These are phyloP conservation scores for Berkeleyomyces rouxiae DNA, from an alignment of 2,329 filamentous ascomycete genomes.

Conservation along the genomic window DNA sequence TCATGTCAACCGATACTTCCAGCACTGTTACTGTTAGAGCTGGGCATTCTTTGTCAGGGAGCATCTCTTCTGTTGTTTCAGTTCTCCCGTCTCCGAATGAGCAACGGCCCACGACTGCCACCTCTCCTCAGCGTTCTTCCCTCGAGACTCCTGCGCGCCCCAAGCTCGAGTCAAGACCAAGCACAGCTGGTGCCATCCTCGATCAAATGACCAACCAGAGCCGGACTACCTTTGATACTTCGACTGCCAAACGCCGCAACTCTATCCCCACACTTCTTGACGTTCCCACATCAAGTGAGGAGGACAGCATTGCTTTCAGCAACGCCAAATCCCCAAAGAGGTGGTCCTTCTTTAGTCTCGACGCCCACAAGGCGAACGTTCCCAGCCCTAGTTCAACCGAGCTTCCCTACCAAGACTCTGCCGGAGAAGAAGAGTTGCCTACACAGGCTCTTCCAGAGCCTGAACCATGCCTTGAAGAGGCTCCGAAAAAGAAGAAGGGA, in stretches of 20 bases:
- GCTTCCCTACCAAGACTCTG: slow-evolving; percentile 11
- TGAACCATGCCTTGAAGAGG: slow-evolving; percentile 13
- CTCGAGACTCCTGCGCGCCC: slow-evolving; percentile 6
- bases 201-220: slow-evolving; percentile 26
- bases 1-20: slow-evolving; percentile 71
- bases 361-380: slow-evolving; percentile 24
- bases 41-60: slow-evolving; percentile 60
- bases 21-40: slow-evolving; percentile 55
- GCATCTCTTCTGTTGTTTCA: slow-evolving; percentile 62
- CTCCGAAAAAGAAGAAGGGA: slow-evolving; percentile 20
- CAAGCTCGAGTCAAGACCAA: slow-evolving; percentile 37
- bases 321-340: slow-evolving; percentile 37
- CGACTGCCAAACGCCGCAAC: slow-evolving; percentile 35
- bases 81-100: slow-evolving; percentile 12
- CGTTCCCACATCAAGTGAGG: slow-evolving; percentile 18
- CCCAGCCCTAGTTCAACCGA: background rate
- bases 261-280: slow-evolving; percentile 40
- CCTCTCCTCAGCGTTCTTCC: background rate
- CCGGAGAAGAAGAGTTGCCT: slow-evolving; percentile 20
- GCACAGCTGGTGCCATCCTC: slow-evolving; percentile 54
- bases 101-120: slow-evolving; percentile 18
- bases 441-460: slow-evolving; percentile 15
- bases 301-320: slow-evolving; percentile 25
- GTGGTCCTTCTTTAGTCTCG: slow-evolving; percentile 47
- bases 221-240: slow-evolving; percentile 12